These are phyloP conservation scores for Botrytis fabae DNA, from an alignment of 2,329 filamentous ascomycete genomes.

Conservation along the genomic window DNA sequence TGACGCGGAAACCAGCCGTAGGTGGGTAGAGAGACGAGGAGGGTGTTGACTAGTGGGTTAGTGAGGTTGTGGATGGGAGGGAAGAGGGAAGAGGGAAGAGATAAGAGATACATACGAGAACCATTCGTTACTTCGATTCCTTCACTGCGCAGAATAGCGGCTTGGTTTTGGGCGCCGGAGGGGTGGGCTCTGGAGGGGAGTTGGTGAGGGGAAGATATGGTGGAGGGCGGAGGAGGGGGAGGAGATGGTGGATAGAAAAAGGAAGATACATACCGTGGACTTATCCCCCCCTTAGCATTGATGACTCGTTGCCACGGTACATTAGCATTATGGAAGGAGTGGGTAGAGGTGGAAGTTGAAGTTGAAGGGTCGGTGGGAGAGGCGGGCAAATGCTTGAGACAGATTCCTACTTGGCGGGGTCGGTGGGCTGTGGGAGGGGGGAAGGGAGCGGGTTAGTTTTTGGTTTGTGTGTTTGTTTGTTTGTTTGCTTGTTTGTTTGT, in stretches of 20 bases:
- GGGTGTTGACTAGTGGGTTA: slow-evolving; percentile 38
- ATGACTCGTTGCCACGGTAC: slow-evolving; percentile 96
- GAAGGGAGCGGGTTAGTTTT: not conserved
- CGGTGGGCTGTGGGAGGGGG: slow-evolving; percentile 57
- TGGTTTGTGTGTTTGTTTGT: slow-evolving; percentile 51
- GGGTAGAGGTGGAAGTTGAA: not conserved
- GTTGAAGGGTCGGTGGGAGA: not conserved
- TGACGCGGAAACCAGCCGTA: slow-evolving; percentile 47
- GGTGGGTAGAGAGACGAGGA: slow-evolving; percentile 41
- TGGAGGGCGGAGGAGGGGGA: not conserved
- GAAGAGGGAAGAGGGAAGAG: not conserved
- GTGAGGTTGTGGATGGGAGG: not conserved
- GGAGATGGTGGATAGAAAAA: not conserved
- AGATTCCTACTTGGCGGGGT: slow-evolving; percentile 83
- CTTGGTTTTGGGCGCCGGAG: slow-evolving; percentile 42
- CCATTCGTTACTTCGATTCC: slow-evolving; percentile 41
- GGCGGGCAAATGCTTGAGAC: slow-evolving; percentile 77
- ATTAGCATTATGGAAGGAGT: slow-evolving; percentile 62
- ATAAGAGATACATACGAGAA: not conserved
- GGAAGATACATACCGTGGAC: slow-evolving; percentile 64
- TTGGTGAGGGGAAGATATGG: not conserved
- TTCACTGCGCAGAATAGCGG: slow-evolving; percentile 41
- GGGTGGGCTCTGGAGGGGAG: slow-evolving; percentile 36
- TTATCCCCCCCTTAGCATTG: slow-evolving; percentile 83
- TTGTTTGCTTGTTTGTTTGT: slow-evolving; percentile 60